A percentile compares a stretch with the other conserved stretches of the same genome.
Conservation (phyloP, 257 asterid genomes). For the Fraxinus quadrangulata region DNA sequence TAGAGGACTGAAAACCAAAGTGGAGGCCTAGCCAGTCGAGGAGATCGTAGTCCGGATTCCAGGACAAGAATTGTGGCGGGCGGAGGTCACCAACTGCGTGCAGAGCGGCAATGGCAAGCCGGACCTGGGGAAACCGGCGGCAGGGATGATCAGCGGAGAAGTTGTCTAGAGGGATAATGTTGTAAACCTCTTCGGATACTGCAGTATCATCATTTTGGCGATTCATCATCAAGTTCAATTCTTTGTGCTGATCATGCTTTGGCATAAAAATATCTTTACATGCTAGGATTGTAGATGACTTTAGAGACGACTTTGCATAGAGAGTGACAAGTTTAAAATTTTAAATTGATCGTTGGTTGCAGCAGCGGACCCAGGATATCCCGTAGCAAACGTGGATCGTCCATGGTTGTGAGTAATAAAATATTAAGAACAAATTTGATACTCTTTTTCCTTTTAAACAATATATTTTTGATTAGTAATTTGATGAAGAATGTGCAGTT, state of each 20-base stretch:
- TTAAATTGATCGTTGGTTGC: too few relatives aligned
- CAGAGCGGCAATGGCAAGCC: constrained; percentile 80
- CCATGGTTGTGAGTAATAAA: too few relatives aligned
- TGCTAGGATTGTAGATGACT: too few relatives aligned
- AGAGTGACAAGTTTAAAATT: too few relatives aligned
- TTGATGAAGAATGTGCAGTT: too few relatives aligned
- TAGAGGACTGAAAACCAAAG: constrained; percentile 86
- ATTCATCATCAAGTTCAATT: background rate
- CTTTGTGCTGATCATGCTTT: background rate
- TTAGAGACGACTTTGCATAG: too few relatives aligned
- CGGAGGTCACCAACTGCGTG: constrained; percentile 85
- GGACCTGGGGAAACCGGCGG: constrained; percentile 84
- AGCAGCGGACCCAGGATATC: too few relatives aligned
- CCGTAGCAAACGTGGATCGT: too few relatives aligned
- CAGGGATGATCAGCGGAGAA: constrained; percentile 96
- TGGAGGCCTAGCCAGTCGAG: constrained; percentile 85
- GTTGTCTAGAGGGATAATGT: constrained; percentile 79
- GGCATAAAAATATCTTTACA: too few relatives aligned
- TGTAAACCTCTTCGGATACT: constrained; percentile 40
- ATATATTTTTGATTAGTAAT: too few relatives aligned
- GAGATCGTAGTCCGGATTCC: constrained; percentile 77
- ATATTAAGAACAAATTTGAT: too few relatives aligned
- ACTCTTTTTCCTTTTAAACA: too few relatives aligned
- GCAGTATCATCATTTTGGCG: background rate
- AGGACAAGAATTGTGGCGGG: constrained; percentile 66